Evolutionary conservation across 805 yeast species (phyloP), one percentile per base, ranked within the genome.

Genomic region (Clavispora carvajalis): DNA sequence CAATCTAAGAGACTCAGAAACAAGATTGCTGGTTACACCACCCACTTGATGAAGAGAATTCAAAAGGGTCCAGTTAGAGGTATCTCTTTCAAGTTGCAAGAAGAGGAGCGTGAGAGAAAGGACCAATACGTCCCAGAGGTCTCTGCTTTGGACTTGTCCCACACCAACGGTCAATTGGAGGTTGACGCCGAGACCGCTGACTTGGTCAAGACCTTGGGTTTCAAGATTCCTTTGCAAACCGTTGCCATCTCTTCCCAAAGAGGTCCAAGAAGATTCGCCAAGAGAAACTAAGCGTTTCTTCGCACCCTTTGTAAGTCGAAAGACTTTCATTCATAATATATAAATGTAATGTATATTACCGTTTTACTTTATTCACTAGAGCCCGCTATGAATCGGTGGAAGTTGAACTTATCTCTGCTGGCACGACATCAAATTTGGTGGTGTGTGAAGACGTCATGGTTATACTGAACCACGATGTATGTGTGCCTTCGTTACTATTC

Each of bases 21-120:
- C 93, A 93, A 93, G 88, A 95, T 93, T 67, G 99, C 99, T 73
- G 99, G 99, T 74, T 93, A 91, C 96, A 93, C 99, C 76, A 93
- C 99, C 69, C 99, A 93, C 77, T 84, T 93, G 76, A 95, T 93
- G 99, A 93, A 88, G 83, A 90, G 99, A 82, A 93, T 93, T 71
- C 98, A 95, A 79, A 93, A 91, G 83, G 99, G 99, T 73, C 99
- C 99, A 80, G 99, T 93, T 65, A 90, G 98, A 84, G 99, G 99
- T 80, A 95, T 93, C 63, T 93, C 99, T 64, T 93, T 93, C 96
- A 95, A 95, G 77, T 87, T 93, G 70, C 99, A 93, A 83, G 99
- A 93, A 81, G 99, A 93, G 80, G 99, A 93, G 85, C 91, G 99
- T 84, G 99, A 93, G 82, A 87, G 99, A 80, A 93, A 95, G 80